Evolutionary conservation across 192 early-diverging fungal genomes (phyloP), one percentile per base, ranked within the genome.

Genomic region (Jimgerdemannia lactiflua): DNA sequence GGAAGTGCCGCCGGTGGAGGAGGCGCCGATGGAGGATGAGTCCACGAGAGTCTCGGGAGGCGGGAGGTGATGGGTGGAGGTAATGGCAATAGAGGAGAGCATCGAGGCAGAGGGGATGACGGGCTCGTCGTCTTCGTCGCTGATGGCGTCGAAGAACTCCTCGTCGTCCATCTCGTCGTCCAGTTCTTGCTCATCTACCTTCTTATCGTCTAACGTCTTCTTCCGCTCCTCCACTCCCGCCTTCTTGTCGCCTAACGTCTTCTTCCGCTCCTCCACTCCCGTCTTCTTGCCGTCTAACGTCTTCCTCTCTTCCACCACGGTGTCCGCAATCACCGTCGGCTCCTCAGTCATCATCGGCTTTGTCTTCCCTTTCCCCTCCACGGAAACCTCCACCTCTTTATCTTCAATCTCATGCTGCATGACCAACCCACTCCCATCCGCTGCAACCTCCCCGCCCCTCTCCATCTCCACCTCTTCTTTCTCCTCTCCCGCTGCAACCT

Each of bases 121-220:
- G 9, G 40, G 29, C 67, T 9, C 19, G 7, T 68, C 67, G 6
- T 79, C 81, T 9, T 79, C 81, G 42, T 79, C 82, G 17, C 71
- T 79, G 10, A 87, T 87, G 3, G 90, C 87, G 72, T 93, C 90
- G 83, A 89, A 93, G 80, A 93, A 93, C 79, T 91, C 88, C 66
- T 93, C 91, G 3, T 80, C 88, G 43, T 84, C 82, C 14, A 79
- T 77, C 20, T 80, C 79, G 0, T 84, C 79, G 49, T 59, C 49
- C 49, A 59, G 49, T 14, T 6, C 49, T 6, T 10, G 14, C 2
- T 59, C 49, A 10, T 59, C 49, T 14, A 14, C 49, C 14, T 59
- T 59, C 49, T 59, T 59, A 10, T 59, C 14, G 14, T 59, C 29
- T 29, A 29, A 29, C 29, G 29, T 29, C 29, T 29, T 29, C 29